Evolutionary conservation across 768 basidiomycete species (phyloP), one percentile per base, ranked within the genome.

Genomic region (Amanita inopinata): DNA sequence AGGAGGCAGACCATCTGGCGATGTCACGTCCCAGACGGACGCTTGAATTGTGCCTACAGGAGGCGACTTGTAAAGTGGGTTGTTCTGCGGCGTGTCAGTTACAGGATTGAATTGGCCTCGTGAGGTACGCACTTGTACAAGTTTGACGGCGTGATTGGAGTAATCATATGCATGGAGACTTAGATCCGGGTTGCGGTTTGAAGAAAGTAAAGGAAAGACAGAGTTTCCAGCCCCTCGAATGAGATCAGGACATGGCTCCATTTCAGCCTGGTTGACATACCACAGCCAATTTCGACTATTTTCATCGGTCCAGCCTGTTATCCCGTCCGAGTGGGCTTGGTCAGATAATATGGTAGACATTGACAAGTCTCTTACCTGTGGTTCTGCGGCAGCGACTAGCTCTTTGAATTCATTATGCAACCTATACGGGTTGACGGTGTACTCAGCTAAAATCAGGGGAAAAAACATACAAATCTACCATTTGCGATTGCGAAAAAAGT

Each of bases 321-420:
- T 7, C 24, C n/a, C 25, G 43, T 42, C 14, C 23, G 43, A 44
- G 48, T n/a, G 19, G 40, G 39, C 35, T 33, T 51, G 40, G 46
- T 50, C 39, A 41, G 30, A n/a, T 40, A 41, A 15, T 8, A 46
- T 44, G 20, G 34, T n/a, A n/a, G n/a, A n/a, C 10, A 33, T 24
- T 32, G 17, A 38, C 11, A 27, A 27, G 24, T 33, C 23, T 8
- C 45, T 34, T 57, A 87, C 87, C 49, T 83, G 74, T 2, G 76
- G 64, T 49, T 79, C 67, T 9, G 83, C 73, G 1, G 83, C 81
- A 8, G 70, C 70, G 18, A 84, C 65, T 15, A 98, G 71, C 53
- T 97, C 92, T 0, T 86, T 87, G 53, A 98, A 98, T 59, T 99
- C 96, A n/a, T 88, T 78, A 51, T 86, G 77, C 22, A 98, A 68